Evolutionary conservation across 2,329 filamentous ascomycete genomes (phyloP).

Genomic region (Zasmidium citrigriseum): DNA sequence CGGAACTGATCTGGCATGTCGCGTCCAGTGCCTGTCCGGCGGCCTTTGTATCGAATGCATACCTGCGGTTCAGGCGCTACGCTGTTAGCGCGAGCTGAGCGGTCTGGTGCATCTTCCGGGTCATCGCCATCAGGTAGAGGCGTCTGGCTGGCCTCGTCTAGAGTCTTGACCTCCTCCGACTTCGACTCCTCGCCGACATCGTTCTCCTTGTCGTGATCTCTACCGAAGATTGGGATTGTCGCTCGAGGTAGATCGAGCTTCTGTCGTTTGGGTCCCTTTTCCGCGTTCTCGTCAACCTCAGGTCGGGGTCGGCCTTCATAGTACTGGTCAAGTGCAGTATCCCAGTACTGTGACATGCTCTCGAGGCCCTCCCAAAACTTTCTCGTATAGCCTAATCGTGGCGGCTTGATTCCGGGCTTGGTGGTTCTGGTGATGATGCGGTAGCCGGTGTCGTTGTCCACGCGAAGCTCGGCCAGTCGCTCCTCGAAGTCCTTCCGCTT

Average conservation of each 20-base stretch:
- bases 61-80: constrained; percentile 16
- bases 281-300: constrained; percentile 11
- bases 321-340: constrained; percentile 60
- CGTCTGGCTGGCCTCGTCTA: background rate
- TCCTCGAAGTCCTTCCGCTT: constrained; percentile 51
- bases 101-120: background rate
- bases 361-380: constrained; percentile 64
- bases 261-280: constrained; percentile 29
- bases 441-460: constrained; percentile 60
- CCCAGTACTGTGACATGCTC: constrained; percentile 64
- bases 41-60: constrained; percentile 53
- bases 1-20: constrained; percentile 62
- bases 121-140: background rate
- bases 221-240: constrained; percentile 1
- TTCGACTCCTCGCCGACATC: background rate
- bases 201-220: background rate
- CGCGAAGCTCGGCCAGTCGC: constrained; percentile 52
- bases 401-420: constrained; percentile 46
- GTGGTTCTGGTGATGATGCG: constrained; percentile 55
- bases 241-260: constrained; percentile 20
- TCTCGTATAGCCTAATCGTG: constrained; percentile 57
- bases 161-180: background rate
- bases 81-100: constrained; percentile 5
- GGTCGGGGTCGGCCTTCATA: constrained; percentile 37
- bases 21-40: constrained; percentile 57